A percentile compares a stretch with the other conserved stretches of the same genome.
Evolutionary conservation across 129 eudicot genomes (phyloP).

Genomic region (carrot (Daucus carota)): DH1_v3.0 NC_030382.2:50598001-50598500

Average conservation of each 20-base stretch:
- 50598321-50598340: too few species aligned
- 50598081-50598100: slow-evolving; percentile 2
- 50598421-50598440: slow-evolving; percentile 27
- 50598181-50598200: neutral
- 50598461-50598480: slow-evolving; percentile 29
- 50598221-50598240: neutral
- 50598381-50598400: neutral
- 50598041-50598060: neutral
- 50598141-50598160: slow-evolving; percentile 5
- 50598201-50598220: neutral
- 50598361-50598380: too few species aligned
- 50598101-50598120: slow-evolving; percentile 8
- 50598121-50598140: slow-evolving; percentile 11
- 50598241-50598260: neutral
- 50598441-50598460: slow-evolving; percentile 32
- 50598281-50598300: neutral
- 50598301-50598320: neutral
- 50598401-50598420: slow-evolving; percentile 14
- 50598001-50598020: too few species aligned
- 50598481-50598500: slow-evolving; percentile 17
- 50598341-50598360: too few species aligned
- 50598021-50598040: too few species aligned
- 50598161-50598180: slow-evolving; percentile 12
- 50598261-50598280: too few species aligned
- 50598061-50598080: neutral